A percentile compares a stretch with the other conserved stretches of the same genome.
These are phyloP conservation scores for Arxiozyma bovina DNA, from an alignment of 1,139 yeast species.

Conservation along the genomic window DNA sequence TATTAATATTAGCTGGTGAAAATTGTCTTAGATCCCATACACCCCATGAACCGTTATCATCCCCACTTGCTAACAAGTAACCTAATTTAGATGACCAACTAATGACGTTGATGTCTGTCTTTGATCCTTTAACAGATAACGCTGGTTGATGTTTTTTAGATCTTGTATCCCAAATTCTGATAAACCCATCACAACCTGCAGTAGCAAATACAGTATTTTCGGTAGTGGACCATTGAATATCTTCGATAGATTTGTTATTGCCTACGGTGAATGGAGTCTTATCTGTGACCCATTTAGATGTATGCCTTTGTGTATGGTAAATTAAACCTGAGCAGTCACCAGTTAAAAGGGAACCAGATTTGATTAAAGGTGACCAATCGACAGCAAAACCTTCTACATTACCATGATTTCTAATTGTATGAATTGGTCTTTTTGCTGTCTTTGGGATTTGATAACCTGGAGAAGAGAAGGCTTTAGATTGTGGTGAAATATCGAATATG, in stretches of 20 bases:
- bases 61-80: conserved; percentile 87
- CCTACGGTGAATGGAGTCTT: conserved; percentile 68
- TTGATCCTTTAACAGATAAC: conserved; percentile 72
- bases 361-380: conserved; percentile 88
- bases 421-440: conserved; percentile 66
- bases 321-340: conserved; percentile 88
- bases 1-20: conserved; percentile 41
- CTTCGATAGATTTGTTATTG: conserved; percentile 70
- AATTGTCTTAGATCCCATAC: conserved; percentile 96
- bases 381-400: conserved; percentile 94
- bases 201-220: conserved; percentile 91
- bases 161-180: conserved; percentile 95
- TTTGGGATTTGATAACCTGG: conserved; percentile 83
- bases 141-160: conserved; percentile 90
- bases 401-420: conserved; percentile 85
- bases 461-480: conserved; percentile 71
- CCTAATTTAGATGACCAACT: conserved; percentile 90
- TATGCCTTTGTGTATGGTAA: conserved; percentile 66
- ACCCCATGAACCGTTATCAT: conserved; percentile 95
- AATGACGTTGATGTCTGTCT: conserved; percentile 83
- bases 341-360: conserved; percentile 71
- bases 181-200: conserved; percentile 84
- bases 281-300: conserved; percentile 81
- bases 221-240: conserved; percentile 90
- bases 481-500: conserved; percentile 74